phyloP scores from a whole-genome alignment of 495 filamentous ascomycete genomes.

The Daldinia bambusicola region DNA sequence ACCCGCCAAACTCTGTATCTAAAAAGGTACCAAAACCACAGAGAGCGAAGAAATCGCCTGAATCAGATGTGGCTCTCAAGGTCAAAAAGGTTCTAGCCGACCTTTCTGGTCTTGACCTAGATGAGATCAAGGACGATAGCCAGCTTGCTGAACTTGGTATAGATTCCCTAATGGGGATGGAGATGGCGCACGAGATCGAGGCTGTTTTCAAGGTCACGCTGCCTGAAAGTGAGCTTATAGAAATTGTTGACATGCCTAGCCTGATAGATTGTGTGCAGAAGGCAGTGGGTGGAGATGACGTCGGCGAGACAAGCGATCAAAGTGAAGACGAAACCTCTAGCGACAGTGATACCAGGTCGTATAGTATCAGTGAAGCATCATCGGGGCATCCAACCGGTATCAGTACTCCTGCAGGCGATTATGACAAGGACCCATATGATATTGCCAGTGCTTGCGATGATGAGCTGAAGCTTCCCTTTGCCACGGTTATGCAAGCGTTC shows the following conservation, averaged over 20 bases:
- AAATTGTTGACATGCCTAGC: slow-evolving; percentile 45
- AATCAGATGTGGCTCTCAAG: slow-evolving; percentile 41
- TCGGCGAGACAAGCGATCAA: slow-evolving; percentile 22
- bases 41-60: slow-evolving; percentile 33
- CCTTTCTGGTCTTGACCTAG: slow-evolving; percentile 58
- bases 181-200: slow-evolving; percentile 64
- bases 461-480: slow-evolving; percentile 41
- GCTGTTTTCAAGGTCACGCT: slow-evolving; percentile 54
- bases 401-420: slow-evolving; percentile 34
- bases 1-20: slow-evolving; percentile 8
- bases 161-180: slow-evolving; percentile 68
- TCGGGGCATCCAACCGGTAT: slow-evolving; percentile 33
- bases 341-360: slow-evolving; percentile 28
- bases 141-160: slow-evolving; percentile 65
- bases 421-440: slow-evolving; percentile 34
- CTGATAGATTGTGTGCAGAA: slow-evolving; percentile 45
- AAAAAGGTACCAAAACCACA: slow-evolving; percentile 13
- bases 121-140: slow-evolving; percentile 56
- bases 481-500: slow-evolving; percentile 44
- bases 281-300: slow-evolving; percentile 24
- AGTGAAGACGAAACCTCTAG: slow-evolving; percentile 35
- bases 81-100: slow-evolving; percentile 48
- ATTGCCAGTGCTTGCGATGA: slow-evolving; percentile 23
- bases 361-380: slow-evolving; percentile 34
- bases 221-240: slow-evolving; percentile 50